A percentile compares a stretch with the other conserved stretches of the same genome.
Evolutionary conservation across 23 red algal species (phyloP).

Genomic region (Chondrus crispus): DNA sequence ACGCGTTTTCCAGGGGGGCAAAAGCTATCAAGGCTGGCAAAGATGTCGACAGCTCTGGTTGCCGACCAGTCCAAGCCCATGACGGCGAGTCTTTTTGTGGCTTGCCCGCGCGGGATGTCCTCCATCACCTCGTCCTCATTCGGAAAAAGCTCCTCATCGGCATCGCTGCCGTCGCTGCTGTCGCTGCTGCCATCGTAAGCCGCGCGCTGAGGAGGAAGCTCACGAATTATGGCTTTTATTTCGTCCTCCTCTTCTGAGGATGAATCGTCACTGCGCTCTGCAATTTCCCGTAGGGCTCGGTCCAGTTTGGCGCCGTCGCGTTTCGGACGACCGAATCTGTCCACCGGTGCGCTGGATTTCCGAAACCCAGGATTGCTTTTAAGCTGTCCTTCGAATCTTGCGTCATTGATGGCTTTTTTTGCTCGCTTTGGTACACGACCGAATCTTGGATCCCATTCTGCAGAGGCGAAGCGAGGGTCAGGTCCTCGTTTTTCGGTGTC

Average conservation of each 20-base stretch:
- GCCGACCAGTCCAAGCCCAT: slow-evolving; percentile 87
- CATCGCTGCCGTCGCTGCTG: not conserved
- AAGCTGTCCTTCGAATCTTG: slow-evolving; percentile 44
- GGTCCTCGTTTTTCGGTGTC: not conserved
- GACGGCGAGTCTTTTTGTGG: slow-evolving; percentile 78
- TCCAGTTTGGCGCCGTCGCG: not conserved
- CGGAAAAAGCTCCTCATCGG: not conserved
- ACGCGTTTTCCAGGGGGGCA: slow-evolving; percentile 60
- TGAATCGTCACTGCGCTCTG: not conserved
- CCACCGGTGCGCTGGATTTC: slow-evolving; percentile 24
- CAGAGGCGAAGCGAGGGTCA: slow-evolving; percentile 48
- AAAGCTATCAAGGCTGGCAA: slow-evolving; percentile 62
- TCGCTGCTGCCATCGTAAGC: not conserved
- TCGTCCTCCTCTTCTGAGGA: slow-evolving; percentile 14
- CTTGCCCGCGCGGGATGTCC: slow-evolving; percentile 63
- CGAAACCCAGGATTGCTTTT: slow-evolving; percentile 34
- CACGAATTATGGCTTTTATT: not conserved
- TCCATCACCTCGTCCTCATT: slow-evolving; percentile 13
- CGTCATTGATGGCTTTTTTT: slow-evolving; percentile 35
- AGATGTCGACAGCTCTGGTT: slow-evolving; percentile 83
- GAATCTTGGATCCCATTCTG: slow-evolving; percentile 57
- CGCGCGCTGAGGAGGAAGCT: not conserved
- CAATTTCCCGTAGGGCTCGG: not conserved
- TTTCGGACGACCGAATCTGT: slow-evolving; percentile 58
- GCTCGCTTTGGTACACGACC: slow-evolving; percentile 46